A percentile compares a stretch with the other conserved stretches of the same genome.
These are phyloP conservation scores for Lithohypha guttulata DNA, from an alignment of 2,329 filamentous ascomycete species.

Conservation along the genomic window DNA sequence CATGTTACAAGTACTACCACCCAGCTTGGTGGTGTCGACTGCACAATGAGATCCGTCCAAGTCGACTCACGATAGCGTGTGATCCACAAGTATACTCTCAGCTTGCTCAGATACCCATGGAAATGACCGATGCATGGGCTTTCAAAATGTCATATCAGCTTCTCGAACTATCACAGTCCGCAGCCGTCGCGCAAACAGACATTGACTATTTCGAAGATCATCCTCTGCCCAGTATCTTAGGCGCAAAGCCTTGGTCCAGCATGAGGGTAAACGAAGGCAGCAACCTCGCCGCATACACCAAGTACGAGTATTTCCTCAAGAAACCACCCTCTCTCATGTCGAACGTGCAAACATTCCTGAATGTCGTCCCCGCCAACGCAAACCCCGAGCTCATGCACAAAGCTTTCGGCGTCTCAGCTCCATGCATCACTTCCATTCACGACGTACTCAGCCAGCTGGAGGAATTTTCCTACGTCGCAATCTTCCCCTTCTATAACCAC, in stretches of 20 bases:
- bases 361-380: neutral
- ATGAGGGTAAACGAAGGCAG: conserved; percentile 65
- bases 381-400: neutral
- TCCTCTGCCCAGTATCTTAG: conserved; percentile 38
- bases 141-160: conserved; percentile 55
- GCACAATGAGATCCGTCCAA: conserved; percentile 40
- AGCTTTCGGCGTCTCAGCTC: neutral
- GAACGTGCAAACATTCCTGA: conserved; percentile 27
- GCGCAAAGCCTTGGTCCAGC: conserved; percentile 52
- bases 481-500: conserved; percentile 57
- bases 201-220: conserved; percentile 19
- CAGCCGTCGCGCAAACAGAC: conserved; percentile 8
- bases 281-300: conserved; percentile 58
- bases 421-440: neutral
- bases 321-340: conserved; percentile 52
- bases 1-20: conserved; percentile 31
- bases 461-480: conserved; percentile 48
- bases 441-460: conserved; percentile 35
- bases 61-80: conserved; percentile 47
- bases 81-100: conserved; percentile 53
- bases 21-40: conserved; percentile 45
- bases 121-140: conserved; percentile 49
- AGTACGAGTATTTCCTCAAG: conserved; percentile 60
- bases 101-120: conserved; percentile 47
- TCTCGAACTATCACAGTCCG: conserved; percentile 35